Evolutionary conservation across 2,329 filamentous ascomycete species (phyloP), one percentile per base, ranked within the genome.

Genomic region (Davidsoniella virescens): DNA sequence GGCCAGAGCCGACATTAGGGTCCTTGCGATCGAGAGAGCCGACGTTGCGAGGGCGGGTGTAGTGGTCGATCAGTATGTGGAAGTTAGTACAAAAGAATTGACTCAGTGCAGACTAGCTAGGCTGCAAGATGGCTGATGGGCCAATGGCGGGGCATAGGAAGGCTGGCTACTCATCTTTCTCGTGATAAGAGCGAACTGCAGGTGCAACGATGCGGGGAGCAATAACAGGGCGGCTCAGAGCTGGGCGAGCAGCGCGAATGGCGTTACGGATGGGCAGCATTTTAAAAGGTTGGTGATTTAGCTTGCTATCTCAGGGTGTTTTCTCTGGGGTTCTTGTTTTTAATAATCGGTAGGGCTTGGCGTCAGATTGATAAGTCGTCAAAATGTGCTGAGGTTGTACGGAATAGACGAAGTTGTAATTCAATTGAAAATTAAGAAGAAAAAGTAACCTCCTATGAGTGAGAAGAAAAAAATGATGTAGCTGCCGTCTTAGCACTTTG

Each of bases 1-100:
- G 82, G 41, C 88, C 88, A 16, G 88, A 94, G 57, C 88, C 88
- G 55, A 95, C 88, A 56, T 92, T 84, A 51, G 68, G 64, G 57
- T 92, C 86, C 55, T 76, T 76, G 72, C 93, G 93, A 65, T 72
- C 67, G 62, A 76, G 68, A 52, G 72, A 74, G 50, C 72, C 72
- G 54, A 73, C 71, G 56, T 75, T 75, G 53, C 72, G 71, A 42
- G 70, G 70, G 51, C 68, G 67, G 43, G 70, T 70, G 62, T 73
- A 73, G 62, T 71, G 69, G 61, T 68, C 66, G 49, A 69, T 64
- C 46, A 69, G 66, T 61, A 38, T 62, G 40, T 1, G 23, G 16
- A 49, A 23, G 46, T 49, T 49, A 49, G 37, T 26, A 49, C 72
- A 60, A 61, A 61, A 54, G n/a, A 57, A 25, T 57, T 48, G 10